Conservation (phyloP, 2,329 filamentous ascomycete species). For the Aspergillus transmontanensis region DNA sequence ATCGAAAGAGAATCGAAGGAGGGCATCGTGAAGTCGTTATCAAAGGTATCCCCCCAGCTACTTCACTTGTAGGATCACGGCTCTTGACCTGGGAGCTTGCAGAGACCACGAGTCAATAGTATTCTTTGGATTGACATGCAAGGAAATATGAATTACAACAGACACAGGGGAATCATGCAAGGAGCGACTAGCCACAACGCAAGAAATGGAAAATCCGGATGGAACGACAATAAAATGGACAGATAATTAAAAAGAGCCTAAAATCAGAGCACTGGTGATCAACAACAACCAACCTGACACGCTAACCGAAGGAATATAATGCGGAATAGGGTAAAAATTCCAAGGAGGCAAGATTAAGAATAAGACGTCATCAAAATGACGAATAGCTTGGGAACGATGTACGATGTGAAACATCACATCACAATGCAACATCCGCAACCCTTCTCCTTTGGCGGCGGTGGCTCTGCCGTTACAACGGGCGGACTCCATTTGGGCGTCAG, state of each 20-base stretch:
- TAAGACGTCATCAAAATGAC: background rate
- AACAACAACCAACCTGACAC: slow-evolving; percentile 17
- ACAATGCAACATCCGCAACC: slow-evolving; percentile 73
- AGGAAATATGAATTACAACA: slow-evolving; percentile 1
- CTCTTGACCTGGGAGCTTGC: slow-evolving; percentile 1
- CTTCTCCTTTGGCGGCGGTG: slow-evolving; percentile 52
- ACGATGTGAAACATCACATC: slow-evolving; percentile 60
- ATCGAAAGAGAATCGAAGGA: background rate
- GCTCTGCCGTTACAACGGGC: slow-evolving; percentile 55
- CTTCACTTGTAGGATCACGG: background rate
- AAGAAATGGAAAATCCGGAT: slow-evolving; percentile 6
- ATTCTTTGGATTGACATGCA: slow-evolving; percentile 3
- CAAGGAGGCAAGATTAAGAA: background rate
- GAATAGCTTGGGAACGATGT: background rate
- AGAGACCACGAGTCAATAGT: slow-evolving; percentile 1
- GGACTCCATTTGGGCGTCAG: slow-evolving; percentile 44
- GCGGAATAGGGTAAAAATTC: background rate
- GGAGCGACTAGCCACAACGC: slow-evolving; percentile 9
- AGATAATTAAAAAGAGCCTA: slow-evolving; percentile 13
- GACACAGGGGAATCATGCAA: slow-evolving; percentile 11
- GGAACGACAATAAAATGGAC: slow-evolving; percentile 1
- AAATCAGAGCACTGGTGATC: slow-evolving; percentile 10
- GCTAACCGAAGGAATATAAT: slow-evolving; percentile 21
- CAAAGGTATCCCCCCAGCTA: background rate
- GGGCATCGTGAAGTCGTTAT: slow-evolving; percentile 8